Conservation (phyloP, 2,329 filamentous ascomycete genomes). For the Stachybotrys chlorohalonatus region DNA sequence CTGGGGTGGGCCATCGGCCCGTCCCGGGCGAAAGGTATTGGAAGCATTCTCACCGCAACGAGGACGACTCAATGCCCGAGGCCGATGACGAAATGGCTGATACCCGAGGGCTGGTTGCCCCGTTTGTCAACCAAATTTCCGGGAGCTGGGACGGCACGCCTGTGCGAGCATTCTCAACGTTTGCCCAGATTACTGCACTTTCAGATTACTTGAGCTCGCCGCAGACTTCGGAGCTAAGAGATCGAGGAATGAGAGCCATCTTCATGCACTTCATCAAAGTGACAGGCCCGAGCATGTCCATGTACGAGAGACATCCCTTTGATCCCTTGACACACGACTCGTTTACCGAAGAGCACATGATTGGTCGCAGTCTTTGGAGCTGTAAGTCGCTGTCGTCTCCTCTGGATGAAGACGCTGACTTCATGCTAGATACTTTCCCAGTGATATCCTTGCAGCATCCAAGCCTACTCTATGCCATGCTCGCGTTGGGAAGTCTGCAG, state of each 20-base stretch:
- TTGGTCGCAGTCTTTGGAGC: conserved; percentile 57
- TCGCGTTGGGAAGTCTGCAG: conserved; percentile 79
- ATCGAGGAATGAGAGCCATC: conserved; percentile 69
- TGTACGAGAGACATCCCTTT: conserved; percentile 75
- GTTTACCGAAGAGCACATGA: conserved; percentile 50
- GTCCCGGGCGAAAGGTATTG: not conserved
- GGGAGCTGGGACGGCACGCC: conserved; percentile 27
- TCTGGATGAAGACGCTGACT: conserved; percentile 10
- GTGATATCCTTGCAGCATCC: conserved; percentile 75
- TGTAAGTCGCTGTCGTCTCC: conserved; percentile 31
- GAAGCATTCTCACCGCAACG: conserved; percentile 23
- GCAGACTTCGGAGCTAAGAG: conserved; percentile 63
- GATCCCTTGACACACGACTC: conserved; percentile 54
- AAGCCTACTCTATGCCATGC: conserved; percentile 82
- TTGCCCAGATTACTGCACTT: conserved; percentile 41
- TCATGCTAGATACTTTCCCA: conserved; percentile 62
- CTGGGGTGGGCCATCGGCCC: not conserved
- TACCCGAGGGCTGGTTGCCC: conserved; percentile 22
- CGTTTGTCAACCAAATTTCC: conserved; percentile 26
- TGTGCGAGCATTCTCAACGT: conserved; percentile 39
- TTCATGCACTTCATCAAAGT: conserved; percentile 91
- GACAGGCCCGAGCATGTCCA: conserved; percentile 75
- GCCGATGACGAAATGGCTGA: conserved; percentile 48
- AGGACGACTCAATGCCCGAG: conserved; percentile 53
- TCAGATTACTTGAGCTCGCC: conserved; percentile 59